Conservation (phyloP, 1,284 basidiomycete genomes). For the Cutaneotrichosporon mucoides region DNA sequence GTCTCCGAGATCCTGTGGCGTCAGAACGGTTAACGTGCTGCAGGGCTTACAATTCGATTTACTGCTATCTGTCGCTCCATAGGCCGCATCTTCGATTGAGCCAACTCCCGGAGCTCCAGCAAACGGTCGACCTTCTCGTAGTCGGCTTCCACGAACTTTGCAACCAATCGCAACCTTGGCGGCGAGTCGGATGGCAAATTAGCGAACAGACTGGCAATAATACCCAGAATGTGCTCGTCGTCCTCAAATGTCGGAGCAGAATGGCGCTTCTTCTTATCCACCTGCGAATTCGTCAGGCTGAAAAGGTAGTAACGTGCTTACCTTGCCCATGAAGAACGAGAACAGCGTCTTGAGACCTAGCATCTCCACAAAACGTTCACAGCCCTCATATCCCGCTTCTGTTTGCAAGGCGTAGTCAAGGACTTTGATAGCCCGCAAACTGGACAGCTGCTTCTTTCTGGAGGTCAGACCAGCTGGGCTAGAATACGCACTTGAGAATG, state of each 20-base stretch:
- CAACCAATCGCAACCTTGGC: conserved; percentile 72
- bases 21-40: neutral
- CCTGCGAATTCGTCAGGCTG: conserved; percentile 13
- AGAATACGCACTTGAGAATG: conserved; percentile 71
- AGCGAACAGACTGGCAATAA: conserved; percentile 82
- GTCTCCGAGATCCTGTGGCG: conserved; percentile 48
- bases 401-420: conserved; percentile 88
- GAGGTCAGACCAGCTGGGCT: conserved; percentile 1
- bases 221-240: conserved; percentile 77
- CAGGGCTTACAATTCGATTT: conserved; percentile 59
- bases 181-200: conserved; percentile 82
- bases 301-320: conserved; percentile 32
- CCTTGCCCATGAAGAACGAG: conserved; percentile 88
- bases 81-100: conserved; percentile 57
- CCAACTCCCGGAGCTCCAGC: conserved; percentile 75
- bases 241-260: conserved; percentile 66
- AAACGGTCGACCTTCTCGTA: conserved; percentile 94
- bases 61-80: conserved; percentile 62
- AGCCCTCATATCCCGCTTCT: conserved; percentile 64
- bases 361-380: conserved; percentile 81
- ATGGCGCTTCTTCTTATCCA: conserved; percentile 59
- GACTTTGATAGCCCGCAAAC: conserved; percentile 78
- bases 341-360: conserved; percentile 86
- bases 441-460: conserved; percentile 77
- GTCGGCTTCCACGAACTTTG: conserved; percentile 86